Evolutionary conservation across 371 early-diverging fungal species (phyloP).

Genomic region (Saksenaea oblongispora): DNA sequence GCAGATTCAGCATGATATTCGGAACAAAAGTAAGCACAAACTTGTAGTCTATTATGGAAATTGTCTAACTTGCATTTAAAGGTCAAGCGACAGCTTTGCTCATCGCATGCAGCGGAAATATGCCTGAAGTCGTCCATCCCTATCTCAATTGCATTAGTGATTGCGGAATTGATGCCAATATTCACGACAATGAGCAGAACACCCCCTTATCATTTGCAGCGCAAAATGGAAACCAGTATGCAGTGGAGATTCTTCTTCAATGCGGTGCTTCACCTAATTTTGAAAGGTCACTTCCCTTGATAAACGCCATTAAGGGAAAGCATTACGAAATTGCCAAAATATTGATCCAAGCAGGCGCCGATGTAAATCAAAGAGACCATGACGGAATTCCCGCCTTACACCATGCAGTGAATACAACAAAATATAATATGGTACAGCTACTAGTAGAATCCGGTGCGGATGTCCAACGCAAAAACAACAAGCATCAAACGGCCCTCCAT

Average conservation of each 20-base stretch:
- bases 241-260: constrained; percentile 26
- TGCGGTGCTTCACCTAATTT: constrained; percentile 33
- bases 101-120: constrained; percentile 16
- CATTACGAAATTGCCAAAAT: constrained; percentile 5
- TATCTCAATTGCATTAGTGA: constrained; percentile 4
- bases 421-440: constrained; percentile 37
- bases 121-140: constrained; percentile 4
- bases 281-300: not conserved
- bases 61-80: not conserved
- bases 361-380: constrained; percentile 18
- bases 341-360: constrained; percentile 17
- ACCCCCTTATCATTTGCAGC: constrained; percentile 39
- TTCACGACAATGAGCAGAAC: constrained; percentile 10
- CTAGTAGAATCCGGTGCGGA: constrained; percentile 46
- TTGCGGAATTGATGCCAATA: constrained; percentile 16
- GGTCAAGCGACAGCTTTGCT: constrained; percentile 27
- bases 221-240: constrained; percentile 20
- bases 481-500: constrained; percentile 55
- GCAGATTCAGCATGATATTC: constrained; percentile 19
- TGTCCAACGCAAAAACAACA: constrained; percentile 20
- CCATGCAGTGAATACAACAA: constrained; percentile 41
- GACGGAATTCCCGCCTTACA: constrained; percentile 37
- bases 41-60: not conserved
- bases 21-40: constrained; percentile 29
- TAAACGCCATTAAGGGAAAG: not conserved